Conservation (phyloP, 768 basidiomycete species). For the Rhodotorula graminis region DNA sequence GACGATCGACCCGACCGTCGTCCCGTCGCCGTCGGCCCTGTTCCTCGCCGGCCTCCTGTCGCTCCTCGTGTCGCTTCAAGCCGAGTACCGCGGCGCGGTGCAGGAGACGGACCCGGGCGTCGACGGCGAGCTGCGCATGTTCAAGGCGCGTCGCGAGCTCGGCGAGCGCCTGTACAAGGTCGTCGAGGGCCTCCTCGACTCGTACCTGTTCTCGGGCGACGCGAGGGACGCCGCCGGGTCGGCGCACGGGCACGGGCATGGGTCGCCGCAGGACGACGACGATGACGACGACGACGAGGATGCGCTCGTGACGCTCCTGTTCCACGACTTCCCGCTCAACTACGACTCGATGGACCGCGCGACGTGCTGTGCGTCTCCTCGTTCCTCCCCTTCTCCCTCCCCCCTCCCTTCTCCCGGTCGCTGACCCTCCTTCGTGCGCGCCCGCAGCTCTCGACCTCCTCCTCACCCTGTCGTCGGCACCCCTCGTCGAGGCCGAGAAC, state of each 20-base stretch:
- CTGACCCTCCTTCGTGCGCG: no score
- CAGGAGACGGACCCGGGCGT: constrained; percentile 39
- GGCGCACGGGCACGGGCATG: neutral
- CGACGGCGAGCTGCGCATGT: constrained; percentile 39
- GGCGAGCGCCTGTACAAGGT: constrained; percentile 37
- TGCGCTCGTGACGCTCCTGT: constrained; percentile 35
- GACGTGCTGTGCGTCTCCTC: constrained; percentile 29
- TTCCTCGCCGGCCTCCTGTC: constrained; percentile 34
- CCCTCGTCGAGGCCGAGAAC: constrained; percentile 37
- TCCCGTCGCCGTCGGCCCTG: constrained; percentile 34
- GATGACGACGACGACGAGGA: constrained; percentile 33
- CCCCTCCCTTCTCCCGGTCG: neutral
- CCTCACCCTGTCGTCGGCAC: constrained; percentile 34
- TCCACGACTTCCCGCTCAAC: constrained; percentile 36
- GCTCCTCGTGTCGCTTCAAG: constrained; percentile 37
- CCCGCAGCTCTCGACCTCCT: constrained; percentile 34
- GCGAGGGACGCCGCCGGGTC: neutral
- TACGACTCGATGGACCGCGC: constrained; percentile 39
- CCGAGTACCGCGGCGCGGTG: constrained; percentile 20
- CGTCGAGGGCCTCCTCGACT: constrained; percentile 33
- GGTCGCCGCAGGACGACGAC: neutral
- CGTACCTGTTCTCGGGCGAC: constrained; percentile 35
- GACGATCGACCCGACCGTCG: constrained; percentile 30
- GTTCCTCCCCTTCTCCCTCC: no score
- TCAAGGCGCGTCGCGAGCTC: constrained; percentile 37